Evolutionary conservation across 2,329 filamentous ascomycete species (phyloP).

Genomic region (Raffaelea deltoideospora): DNA sequence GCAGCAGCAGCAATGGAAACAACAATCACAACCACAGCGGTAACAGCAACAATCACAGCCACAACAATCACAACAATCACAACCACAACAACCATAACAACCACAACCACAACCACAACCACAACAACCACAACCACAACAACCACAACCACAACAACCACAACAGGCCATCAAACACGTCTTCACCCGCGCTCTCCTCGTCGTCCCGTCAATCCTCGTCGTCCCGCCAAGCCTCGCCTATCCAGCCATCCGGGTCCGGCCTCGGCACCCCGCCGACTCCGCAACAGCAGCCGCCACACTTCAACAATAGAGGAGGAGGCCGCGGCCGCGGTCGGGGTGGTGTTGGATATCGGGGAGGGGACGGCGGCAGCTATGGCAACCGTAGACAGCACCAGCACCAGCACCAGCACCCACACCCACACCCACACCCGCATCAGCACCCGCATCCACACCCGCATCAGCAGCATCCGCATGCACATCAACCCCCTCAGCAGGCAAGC

Average conservation of each 20-base stretch:
- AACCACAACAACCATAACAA: slow-evolving; percentile 9
- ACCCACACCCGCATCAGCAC: slow-evolving; percentile 13
- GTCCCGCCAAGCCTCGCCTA: slow-evolving; percentile 45
- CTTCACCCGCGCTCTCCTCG: not conserved
- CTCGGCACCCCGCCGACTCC: slow-evolving; percentile 7
- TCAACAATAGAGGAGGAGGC: slow-evolving; percentile 25
- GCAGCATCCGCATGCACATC: not conserved
- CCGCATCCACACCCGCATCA: slow-evolving; percentile 8
- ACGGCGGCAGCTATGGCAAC: not conserved
- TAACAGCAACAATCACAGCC: not conserved
- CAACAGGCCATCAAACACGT: slow-evolving; percentile 12
- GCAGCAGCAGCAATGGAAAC: not conserved
- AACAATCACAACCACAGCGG: not conserved
- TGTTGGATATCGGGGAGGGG: slow-evolving; percentile 1
- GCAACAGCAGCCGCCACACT: slow-evolving; percentile 14
- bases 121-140: not conserved
- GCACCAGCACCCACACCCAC: not conserved
- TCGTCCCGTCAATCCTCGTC: slow-evolving; percentile 22
- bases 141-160: slow-evolving; percentile 10
- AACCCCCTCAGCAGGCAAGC: not conserved
- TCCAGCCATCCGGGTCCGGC: not conserved
- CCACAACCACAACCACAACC: not conserved
- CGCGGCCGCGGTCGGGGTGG: slow-evolving; percentile 23
- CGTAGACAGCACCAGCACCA: slow-evolving; percentile 9
- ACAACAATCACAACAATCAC: slow-evolving; percentile 10